Percentiles rank a stretch among this genome's conserved stretches.
Evolutionary conservation across 164 flowering plant species (phyloP).

Genomic region (Warburgia ugandensis): DNA sequence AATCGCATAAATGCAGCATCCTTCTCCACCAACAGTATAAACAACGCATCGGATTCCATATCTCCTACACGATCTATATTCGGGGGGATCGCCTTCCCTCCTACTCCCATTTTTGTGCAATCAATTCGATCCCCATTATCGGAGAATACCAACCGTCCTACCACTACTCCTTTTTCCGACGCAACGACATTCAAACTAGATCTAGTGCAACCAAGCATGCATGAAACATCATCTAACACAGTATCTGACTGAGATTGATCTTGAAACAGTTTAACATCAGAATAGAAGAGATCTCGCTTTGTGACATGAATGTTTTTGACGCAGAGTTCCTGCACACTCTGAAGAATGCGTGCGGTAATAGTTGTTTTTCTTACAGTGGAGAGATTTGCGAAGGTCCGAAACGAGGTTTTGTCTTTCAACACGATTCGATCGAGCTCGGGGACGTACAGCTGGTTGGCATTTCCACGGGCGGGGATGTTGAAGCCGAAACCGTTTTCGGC

Average conservation of each 20-base stretch:
- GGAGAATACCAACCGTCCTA: conserved; percentile 74
- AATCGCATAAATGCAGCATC: conserved; percentile 93
- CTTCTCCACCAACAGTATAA: conserved; percentile 86
- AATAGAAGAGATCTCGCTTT: conserved; percentile 91
- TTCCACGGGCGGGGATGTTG: conserved; percentile 74
- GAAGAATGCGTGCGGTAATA: conserved; percentile 64
- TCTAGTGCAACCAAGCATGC: conserved; percentile 90
- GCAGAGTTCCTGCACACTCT: conserved; percentile 76
- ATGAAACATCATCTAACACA: conserved; percentile 84
- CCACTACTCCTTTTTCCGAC: conserved; percentile 90
- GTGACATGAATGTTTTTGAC: conserved; percentile 79
- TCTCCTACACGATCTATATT: conserved; percentile 91
- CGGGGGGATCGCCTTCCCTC: conserved; percentile 97
- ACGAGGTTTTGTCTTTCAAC: conserved; percentile 63
- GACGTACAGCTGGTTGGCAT: conserved; percentile 86
- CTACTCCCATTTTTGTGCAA: conserved; percentile 97
- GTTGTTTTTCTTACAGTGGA: conserved; percentile 82
- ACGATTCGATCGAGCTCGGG: conserved; percentile 97
- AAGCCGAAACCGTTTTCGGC: conserved; percentile 72
- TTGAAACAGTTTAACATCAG: conserved; percentile 90
- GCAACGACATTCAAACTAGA: conserved; percentile 89
- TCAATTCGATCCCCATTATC: conserved; percentile 96
- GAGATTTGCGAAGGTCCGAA: conserved; percentile 58
- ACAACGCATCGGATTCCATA: conserved; percentile 86
- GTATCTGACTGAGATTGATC: conserved; percentile 88